phyloP scores from a whole-genome alignment of 1,284 basidiomycete species.

The Cryptococcus amylolentus region DNA sequence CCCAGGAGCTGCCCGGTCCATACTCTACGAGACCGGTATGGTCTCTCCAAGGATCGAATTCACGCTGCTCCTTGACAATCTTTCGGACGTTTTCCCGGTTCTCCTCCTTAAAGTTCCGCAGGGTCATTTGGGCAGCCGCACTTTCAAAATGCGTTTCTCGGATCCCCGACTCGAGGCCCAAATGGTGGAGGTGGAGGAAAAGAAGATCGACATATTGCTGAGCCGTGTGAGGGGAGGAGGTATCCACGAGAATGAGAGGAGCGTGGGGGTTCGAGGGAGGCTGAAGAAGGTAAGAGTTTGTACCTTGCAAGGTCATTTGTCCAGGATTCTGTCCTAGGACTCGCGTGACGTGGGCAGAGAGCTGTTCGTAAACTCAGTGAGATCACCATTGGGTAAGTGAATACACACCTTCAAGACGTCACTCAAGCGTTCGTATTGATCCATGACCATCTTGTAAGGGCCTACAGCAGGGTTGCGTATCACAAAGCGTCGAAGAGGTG shows the following conservation, averaged over 20 bases:
- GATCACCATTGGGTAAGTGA: background rate
- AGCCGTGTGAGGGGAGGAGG: constrained; percentile 68
- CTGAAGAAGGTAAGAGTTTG: constrained; percentile 83
- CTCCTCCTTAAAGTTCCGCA: constrained; percentile 22
- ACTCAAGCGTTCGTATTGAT: constrained; percentile 26
- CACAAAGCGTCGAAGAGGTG: background rate
- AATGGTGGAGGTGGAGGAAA: constrained; percentile 32
- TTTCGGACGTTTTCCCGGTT: constrained; percentile 18
- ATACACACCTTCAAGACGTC: constrained; percentile 33
- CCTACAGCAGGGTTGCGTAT: background rate
- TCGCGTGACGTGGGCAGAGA: constrained; percentile 48
- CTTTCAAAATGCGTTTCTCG: constrained; percentile 38
- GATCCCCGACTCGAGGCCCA: constrained; percentile 43
- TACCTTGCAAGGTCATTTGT: constrained; percentile 89
- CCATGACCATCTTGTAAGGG: constrained; percentile 14
- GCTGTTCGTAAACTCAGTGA: constrained; percentile 23
- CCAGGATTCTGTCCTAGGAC: constrained; percentile 74
- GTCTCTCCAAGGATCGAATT: constrained; percentile 17
- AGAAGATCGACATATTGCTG: constrained; percentile 42
- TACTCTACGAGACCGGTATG: constrained; percentile 26
- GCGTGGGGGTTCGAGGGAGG: constrained; percentile 55
- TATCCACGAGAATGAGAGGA: constrained; percentile 79
- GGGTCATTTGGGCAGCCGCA: constrained; percentile 10
- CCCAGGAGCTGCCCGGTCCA: constrained; percentile 24
- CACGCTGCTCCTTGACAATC: constrained; percentile 13